phyloP scores from a whole-genome alignment of 768 basidiomycete species.

The Xerocomellus amylosporus region DNA sequence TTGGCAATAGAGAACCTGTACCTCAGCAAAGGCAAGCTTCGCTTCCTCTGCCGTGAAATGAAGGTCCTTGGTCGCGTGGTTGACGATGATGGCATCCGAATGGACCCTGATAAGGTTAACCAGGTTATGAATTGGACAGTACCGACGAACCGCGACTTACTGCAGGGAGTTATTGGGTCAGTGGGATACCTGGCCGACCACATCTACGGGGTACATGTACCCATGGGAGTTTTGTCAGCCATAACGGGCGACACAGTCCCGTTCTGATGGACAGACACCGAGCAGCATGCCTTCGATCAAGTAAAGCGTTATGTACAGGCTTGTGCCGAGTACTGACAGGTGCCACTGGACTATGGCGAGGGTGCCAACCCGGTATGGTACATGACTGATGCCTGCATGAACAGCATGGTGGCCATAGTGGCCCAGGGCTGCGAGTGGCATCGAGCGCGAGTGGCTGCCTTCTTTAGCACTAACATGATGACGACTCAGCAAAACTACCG shows the following conservation, averaged over 20 bases:
- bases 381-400: not conserved
- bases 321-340: too few species aligned
- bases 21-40: slow-evolving; percentile 35
- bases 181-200: not conserved
- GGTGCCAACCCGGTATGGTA: not conserved
- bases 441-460: accelerated
- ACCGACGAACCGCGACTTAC: not conserved
- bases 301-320: too few species aligned
- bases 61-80: slow-evolving; percentile 38
- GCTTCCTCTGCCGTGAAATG: slow-evolving; percentile 30
- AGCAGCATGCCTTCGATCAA: too few species aligned
- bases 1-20: slow-evolving; percentile 36
- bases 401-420: not conserved
- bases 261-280: not conserved
- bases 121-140: slow-evolving; percentile 19
- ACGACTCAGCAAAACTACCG: too few species aligned
- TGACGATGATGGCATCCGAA: slow-evolving; percentile 36
- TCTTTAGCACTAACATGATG: too few species aligned
- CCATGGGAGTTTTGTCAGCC: not conserved
- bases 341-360: too few species aligned
- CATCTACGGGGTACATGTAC: not conserved
- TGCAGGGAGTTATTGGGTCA: not conserved
- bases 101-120: slow-evolving; percentile 46
- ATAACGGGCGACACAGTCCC: not conserved
- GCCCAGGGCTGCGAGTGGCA: too few species aligned